phyloP scores from a whole-genome alignment of 257 asterid genomes.

The Cinchona pubescens region DNA sequence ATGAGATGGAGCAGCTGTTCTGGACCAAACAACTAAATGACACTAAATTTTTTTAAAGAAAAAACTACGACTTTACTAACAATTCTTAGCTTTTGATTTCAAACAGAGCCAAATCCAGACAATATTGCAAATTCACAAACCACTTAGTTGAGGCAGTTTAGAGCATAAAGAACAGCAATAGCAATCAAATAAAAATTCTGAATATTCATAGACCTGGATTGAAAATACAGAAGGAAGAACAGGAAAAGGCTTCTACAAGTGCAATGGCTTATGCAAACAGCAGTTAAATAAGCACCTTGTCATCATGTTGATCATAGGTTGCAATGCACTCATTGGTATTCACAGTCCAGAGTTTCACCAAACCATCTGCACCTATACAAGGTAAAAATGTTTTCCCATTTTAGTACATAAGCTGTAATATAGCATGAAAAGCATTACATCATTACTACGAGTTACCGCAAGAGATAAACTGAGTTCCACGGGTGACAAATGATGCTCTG shows the following conservation, averaged over 20 bases:
- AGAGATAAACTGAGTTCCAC: constrained; percentile 90
- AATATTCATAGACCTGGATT: background rate
- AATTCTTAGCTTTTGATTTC: background rate
- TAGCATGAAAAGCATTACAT: background rate
- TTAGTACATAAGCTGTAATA: background rate
- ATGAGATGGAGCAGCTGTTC: background rate
- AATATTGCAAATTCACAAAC: background rate
- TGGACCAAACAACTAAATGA: no score
- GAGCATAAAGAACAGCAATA: no score
- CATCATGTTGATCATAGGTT: constrained; percentile 94
- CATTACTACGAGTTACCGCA: constrained; percentile 49
- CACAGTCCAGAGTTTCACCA: constrained; percentile 96
- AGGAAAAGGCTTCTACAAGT: background rate
- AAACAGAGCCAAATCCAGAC: background rate
- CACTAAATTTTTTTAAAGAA: no score
- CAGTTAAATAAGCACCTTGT: constrained; percentile 55
- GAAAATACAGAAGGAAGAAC: background rate
- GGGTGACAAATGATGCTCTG: constrained; percentile 81
- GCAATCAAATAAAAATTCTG: background rate
- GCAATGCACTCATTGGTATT: constrained; percentile 86
- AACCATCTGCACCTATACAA: constrained; percentile 84
- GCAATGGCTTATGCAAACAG: constrained; percentile 1
- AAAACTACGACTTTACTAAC: no score
- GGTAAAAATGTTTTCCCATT: constrained; percentile 14
- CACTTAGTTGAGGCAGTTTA: background rate